Percentiles rank a stretch among this genome's conserved stretches.
phyloP scores from a whole-genome alignment of 495 filamentous ascomycete genomes.

The Penicillium samsonianum region DNA sequence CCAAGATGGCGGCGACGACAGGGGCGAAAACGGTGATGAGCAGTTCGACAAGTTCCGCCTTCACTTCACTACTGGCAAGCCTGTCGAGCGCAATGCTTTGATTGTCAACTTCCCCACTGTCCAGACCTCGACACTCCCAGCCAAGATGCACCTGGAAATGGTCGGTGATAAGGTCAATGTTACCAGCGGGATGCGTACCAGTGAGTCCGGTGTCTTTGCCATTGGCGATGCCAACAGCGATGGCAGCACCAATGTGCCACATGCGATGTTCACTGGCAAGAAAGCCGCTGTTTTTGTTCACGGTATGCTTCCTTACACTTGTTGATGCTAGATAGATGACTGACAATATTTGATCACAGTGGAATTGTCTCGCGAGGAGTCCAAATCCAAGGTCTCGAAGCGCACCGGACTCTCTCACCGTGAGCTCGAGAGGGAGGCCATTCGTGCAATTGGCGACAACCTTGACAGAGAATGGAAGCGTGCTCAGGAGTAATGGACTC shows the following conservation, averaged over 20 bases:
- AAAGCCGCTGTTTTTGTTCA: slow-evolving; percentile 56
- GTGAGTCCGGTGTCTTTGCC: slow-evolving; percentile 52
- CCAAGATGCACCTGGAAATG: slow-evolving; percentile 45
- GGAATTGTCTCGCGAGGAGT: slow-evolving; percentile 41
- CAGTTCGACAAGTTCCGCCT: slow-evolving; percentile 54
- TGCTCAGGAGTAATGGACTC: slow-evolving; percentile 1
- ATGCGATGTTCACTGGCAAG: slow-evolving; percentile 61
- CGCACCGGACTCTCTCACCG: slow-evolving; percentile 24
- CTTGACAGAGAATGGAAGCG: slow-evolving; percentile 23
- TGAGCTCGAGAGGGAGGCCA: slow-evolving; percentile 35
- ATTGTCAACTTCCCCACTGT: slow-evolving; percentile 50
- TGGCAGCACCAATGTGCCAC: slow-evolving; percentile 59
- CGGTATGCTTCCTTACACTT: slow-evolving; percentile 38
- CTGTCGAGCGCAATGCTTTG: slow-evolving; percentile 50
- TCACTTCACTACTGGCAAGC: slow-evolving; percentile 49
- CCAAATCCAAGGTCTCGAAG: slow-evolving; percentile 36
- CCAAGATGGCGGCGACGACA: slow-evolving; percentile 37
- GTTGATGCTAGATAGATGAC: neutral
- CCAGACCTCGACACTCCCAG: slow-evolving; percentile 41
- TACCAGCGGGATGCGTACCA: slow-evolving; percentile 44
- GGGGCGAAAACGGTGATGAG: slow-evolving; percentile 37
- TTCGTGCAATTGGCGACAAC: slow-evolving; percentile 33
- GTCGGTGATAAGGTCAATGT: slow-evolving; percentile 49
- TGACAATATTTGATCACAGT: slow-evolving; percentile 23
- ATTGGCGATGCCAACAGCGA: slow-evolving; percentile 60